These are phyloP conservation scores for Amanita fuliginea DNA, from an alignment of 768 basidiomycete species.

Conservation along the genomic window DNA sequence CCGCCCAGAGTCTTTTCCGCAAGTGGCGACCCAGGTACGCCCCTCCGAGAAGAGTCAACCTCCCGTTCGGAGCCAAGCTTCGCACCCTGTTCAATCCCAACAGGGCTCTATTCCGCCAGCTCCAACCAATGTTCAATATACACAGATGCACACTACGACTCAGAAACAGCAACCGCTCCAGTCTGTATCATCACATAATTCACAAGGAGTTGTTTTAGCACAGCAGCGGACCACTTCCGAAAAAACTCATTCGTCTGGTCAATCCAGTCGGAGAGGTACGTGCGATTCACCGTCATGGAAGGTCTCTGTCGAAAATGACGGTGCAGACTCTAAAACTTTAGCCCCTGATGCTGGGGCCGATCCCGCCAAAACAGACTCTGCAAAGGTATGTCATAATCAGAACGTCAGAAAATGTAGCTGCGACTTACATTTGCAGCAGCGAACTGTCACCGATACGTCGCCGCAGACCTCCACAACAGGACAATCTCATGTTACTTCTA, in stretches of 20 bases:
- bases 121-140: neutral
- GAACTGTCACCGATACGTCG: neutral
- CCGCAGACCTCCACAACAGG: neutral
- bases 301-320: neutral
- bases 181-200: too few relatives aligned
- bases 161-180: neutral
- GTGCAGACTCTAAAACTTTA: neutral
- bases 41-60: neutral
- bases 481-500: neutral
- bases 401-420: neutral
- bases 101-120: neutral
- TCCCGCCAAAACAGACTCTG: neutral
- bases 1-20: neutral
- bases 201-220: neutral
- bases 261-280: neutral
- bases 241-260: neutral
- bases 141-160: neutral
- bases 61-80: neutral
- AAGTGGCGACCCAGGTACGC: neutral
- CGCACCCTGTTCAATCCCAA: neutral
- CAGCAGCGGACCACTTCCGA: neutral
- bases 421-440: neutral
- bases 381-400: neutral
- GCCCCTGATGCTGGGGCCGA: too few relatives aligned
- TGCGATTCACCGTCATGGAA: neutral